phyloP scores from a whole-genome alignment of 2,329 filamentous ascomycete genomes.

The Aspergillus vadensis region DNA sequence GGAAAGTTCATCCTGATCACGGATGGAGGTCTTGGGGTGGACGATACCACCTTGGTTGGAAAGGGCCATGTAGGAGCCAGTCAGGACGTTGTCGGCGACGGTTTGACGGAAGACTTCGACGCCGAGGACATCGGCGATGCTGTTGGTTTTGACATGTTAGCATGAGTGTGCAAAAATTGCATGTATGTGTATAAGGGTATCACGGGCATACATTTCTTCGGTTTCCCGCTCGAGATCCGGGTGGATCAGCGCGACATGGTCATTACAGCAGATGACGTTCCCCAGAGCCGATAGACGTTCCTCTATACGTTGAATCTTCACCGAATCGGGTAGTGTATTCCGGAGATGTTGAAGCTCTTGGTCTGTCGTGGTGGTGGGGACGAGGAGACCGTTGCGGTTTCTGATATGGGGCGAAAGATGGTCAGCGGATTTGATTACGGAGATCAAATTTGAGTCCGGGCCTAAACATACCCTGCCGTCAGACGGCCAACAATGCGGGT shows the following conservation, averaged over 20 bases:
- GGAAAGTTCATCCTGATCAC: slow-evolving; percentile 96
- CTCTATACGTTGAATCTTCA: slow-evolving; percentile 97
- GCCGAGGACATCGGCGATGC: slow-evolving; percentile 79
- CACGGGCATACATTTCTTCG: slow-evolving; percentile 72
- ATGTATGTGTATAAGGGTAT: not conserved
- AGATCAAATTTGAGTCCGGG: not conserved
- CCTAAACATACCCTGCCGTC: slow-evolving; percentile 73
- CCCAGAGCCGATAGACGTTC: slow-evolving; percentile 93
- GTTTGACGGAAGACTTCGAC: slow-evolving; percentile 74
- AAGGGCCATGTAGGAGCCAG: slow-evolving; percentile 93
- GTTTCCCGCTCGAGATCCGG: slow-evolving; percentile 97
- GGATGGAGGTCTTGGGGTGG: slow-evolving; percentile 93
- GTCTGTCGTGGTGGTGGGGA: slow-evolving; percentile 93
- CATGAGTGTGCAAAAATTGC: too few species aligned
- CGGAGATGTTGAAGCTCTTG: slow-evolving; percentile 97
- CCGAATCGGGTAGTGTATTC: slow-evolving; percentile 86
- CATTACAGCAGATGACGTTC: slow-evolving; percentile 95
- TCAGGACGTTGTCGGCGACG: slow-evolving; percentile 93
- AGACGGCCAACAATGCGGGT: slow-evolving; percentile 94
- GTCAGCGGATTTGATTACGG: not conserved
- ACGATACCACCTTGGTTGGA: slow-evolving; percentile 96
- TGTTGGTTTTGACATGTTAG: slow-evolving; percentile 17
- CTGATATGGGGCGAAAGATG: slow-evolving; percentile 44
- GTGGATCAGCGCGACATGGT: slow-evolving; percentile 94
- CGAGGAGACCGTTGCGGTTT: slow-evolving; percentile 94